Conservation (phyloP, 2,329 filamentous ascomycete species). For the Pezicula neosporulosa region DNA sequence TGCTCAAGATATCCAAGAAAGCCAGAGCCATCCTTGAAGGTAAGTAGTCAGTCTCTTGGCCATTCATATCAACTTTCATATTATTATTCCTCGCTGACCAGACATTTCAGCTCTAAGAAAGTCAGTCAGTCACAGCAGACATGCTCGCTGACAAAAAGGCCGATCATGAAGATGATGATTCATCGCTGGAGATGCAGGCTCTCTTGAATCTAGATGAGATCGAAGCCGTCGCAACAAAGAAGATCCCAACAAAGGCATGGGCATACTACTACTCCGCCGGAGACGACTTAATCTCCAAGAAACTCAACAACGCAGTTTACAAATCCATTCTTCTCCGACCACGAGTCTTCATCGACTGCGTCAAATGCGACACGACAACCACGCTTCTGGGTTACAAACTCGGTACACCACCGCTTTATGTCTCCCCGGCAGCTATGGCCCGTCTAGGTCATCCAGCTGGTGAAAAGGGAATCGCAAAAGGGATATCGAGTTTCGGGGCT, state of each 20-base stretch:
- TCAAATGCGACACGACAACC: constrained; percentile 70
- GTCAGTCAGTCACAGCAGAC: too few relatives aligned
- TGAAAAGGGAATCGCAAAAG: constrained; percentile 80
- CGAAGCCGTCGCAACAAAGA: constrained; percentile 74
- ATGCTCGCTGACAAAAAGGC: too few relatives aligned
- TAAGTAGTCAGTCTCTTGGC: too few relatives aligned
- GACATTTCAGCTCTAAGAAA: too few relatives aligned
- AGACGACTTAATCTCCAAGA: constrained; percentile 80
- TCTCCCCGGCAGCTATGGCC: constrained; percentile 87
- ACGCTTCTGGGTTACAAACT: constrained; percentile 71
- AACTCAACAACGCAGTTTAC: constrained; percentile 77
- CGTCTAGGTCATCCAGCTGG: constrained; percentile 80
- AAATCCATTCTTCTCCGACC: constrained; percentile 82
- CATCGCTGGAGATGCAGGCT: background rate
- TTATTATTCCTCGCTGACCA: too few relatives aligned
- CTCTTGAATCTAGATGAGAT: constrained; percentile 89
- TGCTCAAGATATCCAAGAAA: too few relatives aligned
- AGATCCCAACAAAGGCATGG: constrained; percentile 82
- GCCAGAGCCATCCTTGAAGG: too few relatives aligned
- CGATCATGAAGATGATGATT: too few relatives aligned
- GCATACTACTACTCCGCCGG: constrained; percentile 90
- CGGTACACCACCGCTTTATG: constrained; percentile 76
- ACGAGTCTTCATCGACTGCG: constrained; percentile 85
- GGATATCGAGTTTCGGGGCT: constrained; percentile 59
- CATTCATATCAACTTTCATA: too few relatives aligned